Percentiles rank a stretch among this genome's conserved stretches.
Conservation (phyloP, 2,329 filamentous ascomycete genomes). For the Apiospora rasikravindrae region DNA sequence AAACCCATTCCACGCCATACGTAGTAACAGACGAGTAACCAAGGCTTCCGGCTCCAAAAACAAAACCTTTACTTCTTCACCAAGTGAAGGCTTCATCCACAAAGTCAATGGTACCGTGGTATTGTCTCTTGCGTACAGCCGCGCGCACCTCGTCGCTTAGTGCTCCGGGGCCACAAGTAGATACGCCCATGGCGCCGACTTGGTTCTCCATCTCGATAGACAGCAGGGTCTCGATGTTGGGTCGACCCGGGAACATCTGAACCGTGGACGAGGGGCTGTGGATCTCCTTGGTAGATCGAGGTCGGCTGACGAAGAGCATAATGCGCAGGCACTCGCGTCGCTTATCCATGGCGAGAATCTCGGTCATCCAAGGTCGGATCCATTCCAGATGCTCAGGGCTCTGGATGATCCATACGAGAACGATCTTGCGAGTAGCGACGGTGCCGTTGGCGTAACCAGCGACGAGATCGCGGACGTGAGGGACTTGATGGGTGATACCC, state of each 20-base stretch:
- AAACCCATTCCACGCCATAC: conserved; percentile 4
- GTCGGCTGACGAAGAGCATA: conserved; percentile 78
- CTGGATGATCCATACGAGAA: conserved; percentile 81
- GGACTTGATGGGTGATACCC: conserved; percentile 80
- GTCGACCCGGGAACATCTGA: conserved; percentile 83
- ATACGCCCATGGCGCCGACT: conserved; percentile 74
- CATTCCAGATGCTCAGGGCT: conserved; percentile 81
- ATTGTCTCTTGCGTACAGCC: conserved; percentile 68
- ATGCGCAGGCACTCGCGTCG: conserved; percentile 77
- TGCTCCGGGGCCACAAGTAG: conserved; percentile 75
- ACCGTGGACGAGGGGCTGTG: conserved; percentile 78
- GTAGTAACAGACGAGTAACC: neutral
- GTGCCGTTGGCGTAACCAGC: conserved; percentile 71
- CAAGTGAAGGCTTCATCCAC: conserved; percentile 78
- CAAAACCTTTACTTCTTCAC: conserved; percentile 41
- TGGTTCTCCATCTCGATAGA: conserved; percentile 76
- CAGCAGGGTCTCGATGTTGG: conserved; percentile 75
- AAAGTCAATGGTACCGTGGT: conserved; percentile 73
- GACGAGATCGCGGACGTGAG: conserved; percentile 75
- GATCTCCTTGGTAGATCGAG: conserved; percentile 78
- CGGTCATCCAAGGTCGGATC: conserved; percentile 85
- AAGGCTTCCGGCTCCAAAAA: neutral
- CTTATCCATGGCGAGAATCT: conserved; percentile 76
- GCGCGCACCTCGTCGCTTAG: conserved; percentile 76
- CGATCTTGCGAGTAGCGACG: conserved; percentile 71